These are phyloP conservation scores for Tolypocladium sp. DNA, from an alignment of 2,329 filamentous ascomycete genomes.

Conservation along the genomic window DNA sequence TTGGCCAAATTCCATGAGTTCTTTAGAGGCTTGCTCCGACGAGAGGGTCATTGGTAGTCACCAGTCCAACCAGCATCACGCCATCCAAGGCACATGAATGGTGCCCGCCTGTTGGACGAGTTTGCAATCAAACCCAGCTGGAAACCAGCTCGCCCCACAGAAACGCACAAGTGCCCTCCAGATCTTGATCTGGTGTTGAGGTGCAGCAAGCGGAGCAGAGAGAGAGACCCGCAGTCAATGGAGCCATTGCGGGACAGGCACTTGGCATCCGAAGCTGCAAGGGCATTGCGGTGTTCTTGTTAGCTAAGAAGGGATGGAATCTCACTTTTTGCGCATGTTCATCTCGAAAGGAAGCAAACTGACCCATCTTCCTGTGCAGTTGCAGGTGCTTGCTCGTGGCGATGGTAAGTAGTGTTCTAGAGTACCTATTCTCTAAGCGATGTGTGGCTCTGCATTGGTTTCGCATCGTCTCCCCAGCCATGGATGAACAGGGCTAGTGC, in stretches of 20 bases:
- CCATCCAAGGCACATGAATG: constrained; percentile 15
- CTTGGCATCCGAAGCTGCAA: not conserved
- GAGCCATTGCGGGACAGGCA: not conserved
- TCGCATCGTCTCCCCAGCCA: not conserved
- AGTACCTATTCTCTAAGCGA: not conserved
- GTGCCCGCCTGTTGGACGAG: constrained; percentile 7
- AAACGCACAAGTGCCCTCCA: not conserved
- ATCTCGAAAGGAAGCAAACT: not conserved
- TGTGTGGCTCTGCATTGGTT: not conserved
- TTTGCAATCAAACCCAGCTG: not conserved
- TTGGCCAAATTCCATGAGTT: not conserved
- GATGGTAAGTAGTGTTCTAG: not conserved
- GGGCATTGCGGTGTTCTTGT: not conserved
- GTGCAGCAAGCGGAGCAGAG: not conserved
- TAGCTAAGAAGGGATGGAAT: not conserved
- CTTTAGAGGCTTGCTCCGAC: not conserved
- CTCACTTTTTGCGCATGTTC: not conserved
- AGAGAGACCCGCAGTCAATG: not conserved
- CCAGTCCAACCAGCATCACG: constrained; percentile 6
- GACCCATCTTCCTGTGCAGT: not conserved
- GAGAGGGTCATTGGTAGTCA: not conserved
- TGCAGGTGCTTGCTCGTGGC: not conserved
- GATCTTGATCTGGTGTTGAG: not conserved
- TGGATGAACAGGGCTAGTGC: not conserved
- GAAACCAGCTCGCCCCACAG: not conserved